A percentile compares a stretch with the other conserved stretches of the same genome.
Evolutionary conservation across 2,329 filamentous ascomycete species (phyloP).

Genomic region (Alternaria rosae): DNA sequence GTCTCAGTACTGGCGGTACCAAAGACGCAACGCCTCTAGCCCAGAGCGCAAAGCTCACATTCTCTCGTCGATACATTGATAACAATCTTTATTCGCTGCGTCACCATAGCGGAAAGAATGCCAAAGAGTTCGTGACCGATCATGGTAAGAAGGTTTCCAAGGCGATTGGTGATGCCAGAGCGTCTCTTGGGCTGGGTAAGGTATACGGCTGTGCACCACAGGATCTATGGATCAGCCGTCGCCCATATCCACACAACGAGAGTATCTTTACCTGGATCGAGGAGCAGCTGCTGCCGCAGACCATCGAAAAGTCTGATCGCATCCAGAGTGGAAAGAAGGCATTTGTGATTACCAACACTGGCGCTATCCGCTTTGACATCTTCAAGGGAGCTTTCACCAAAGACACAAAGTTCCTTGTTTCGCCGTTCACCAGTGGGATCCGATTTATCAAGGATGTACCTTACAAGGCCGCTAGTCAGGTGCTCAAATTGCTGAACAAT

Average conservation of each 20-base stretch:
- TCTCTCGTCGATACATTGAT: constrained; percentile 86
- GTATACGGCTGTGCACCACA: constrained; percentile 83
- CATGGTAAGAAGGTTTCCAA: constrained; percentile 75
- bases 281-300: constrained; percentile 73
- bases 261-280: constrained; percentile 87
- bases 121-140: constrained; percentile 76
- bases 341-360: constrained; percentile 84
- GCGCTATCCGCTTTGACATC: constrained; percentile 92
- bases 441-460: constrained; percentile 81
- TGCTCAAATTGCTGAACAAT: constrained; percentile 67
- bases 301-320: constrained; percentile 59
- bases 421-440: constrained; percentile 84
- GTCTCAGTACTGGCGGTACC: constrained; percentile 58
- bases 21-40: constrained; percentile 27
- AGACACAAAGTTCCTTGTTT: constrained; percentile 85
- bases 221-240: constrained; percentile 81
- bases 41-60: constrained; percentile 58
- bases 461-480: constrained; percentile 73
- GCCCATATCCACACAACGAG: constrained; percentile 73
- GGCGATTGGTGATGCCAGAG: constrained; percentile 73
- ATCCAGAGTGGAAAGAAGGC: constrained; percentile 64
- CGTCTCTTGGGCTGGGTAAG: constrained; percentile 74
- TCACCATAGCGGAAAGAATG: constrained; percentile 78
- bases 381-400: constrained; percentile 90
- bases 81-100: constrained; percentile 88